Evolutionary conservation across 129 eudicot genomes (phyloP).

Genomic region (Flaveria sonorensis): DNA sequence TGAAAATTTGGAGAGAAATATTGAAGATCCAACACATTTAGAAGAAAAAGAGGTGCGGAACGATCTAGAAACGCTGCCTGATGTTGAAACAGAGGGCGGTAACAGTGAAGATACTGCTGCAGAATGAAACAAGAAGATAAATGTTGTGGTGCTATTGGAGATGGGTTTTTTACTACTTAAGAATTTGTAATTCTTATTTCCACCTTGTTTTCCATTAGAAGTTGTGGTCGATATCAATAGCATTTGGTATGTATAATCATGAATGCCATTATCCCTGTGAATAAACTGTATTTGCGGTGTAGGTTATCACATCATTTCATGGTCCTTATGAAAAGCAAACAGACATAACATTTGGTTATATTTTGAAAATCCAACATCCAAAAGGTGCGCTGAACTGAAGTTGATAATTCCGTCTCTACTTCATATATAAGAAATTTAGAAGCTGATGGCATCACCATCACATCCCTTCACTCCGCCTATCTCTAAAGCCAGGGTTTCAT

Average conservation of each 20-base stretch:
- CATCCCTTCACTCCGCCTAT: too few species aligned
- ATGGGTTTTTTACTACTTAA: conserved; percentile 12
- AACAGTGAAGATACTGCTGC: conserved; percentile 61
- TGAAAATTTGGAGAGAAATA: conserved; percentile 35
- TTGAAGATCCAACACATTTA: conserved; percentile 43
- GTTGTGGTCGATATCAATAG: conserved; percentile 15
- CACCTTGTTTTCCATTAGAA: conserved; percentile 22
- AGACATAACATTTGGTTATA: too few species aligned
- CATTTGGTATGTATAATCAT: conserved; percentile 21
- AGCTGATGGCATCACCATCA: too few species aligned
- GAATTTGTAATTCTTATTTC: conserved; percentile 22
- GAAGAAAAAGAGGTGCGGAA: conserved; percentile 57
- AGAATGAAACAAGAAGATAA: conserved; percentile 40
- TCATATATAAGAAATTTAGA: too few species aligned
- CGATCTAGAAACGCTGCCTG: conserved; percentile 64
- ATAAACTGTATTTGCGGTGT: too few species aligned
- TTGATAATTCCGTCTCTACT: too few species aligned
- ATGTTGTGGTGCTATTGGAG: not conserved
- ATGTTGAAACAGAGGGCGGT: conserved; percentile 55
- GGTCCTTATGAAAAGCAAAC: too few species aligned
- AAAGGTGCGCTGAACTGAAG: too few species aligned
- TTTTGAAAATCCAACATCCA: too few species aligned
- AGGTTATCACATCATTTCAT: too few species aligned
- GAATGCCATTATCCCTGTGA: too few species aligned
- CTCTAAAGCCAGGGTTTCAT: too few species aligned